phyloP scores from a whole-genome alignment of 1,284 basidiomycete species.

The Ustilago vetiveriae region DNA sequence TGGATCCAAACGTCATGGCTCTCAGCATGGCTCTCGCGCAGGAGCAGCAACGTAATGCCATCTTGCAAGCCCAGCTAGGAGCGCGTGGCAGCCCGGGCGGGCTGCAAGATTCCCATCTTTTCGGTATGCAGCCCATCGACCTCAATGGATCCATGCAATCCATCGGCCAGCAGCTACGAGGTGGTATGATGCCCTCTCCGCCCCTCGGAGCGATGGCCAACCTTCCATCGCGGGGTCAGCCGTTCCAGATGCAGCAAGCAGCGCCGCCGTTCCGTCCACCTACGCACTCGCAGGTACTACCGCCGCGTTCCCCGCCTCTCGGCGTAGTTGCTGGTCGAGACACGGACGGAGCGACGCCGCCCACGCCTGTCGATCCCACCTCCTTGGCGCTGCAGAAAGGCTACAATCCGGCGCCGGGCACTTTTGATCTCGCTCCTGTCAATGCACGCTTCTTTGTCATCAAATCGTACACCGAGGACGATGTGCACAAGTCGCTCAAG shows the following conservation, averaged over 20 bases:
- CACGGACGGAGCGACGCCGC: constrained; percentile 1
- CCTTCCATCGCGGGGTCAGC: constrained; percentile 14
- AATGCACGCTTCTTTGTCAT: constrained; percentile 64
- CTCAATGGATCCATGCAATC: constrained; percentile 25
- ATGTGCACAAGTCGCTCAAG: constrained; percentile 62
- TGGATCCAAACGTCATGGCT: constrained; percentile 43
- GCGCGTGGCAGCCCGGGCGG: constrained; percentile 12
- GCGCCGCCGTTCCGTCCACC: constrained; percentile 20
- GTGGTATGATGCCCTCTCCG: constrained; percentile 17
- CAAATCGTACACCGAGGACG: constrained; percentile 66
- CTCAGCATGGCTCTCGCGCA: constrained; percentile 55
- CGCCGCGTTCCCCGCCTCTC: constrained; percentile 11
- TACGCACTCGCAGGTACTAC: constrained; percentile 3
- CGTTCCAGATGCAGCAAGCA: constrained; percentile 22
- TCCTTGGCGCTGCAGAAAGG: constrained; percentile 37
- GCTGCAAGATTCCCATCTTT: constrained; percentile 31
- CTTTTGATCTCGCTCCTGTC: constrained; percentile 42
- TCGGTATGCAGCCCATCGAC: constrained; percentile 42
- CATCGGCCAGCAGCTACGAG: constrained; percentile 42
- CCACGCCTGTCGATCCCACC: constrained; percentile 20
- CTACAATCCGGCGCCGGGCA: constrained; percentile 47
- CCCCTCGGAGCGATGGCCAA: constrained; percentile 17
- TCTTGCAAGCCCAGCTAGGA: constrained; percentile 49
- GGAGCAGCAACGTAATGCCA: constrained; percentile 52
- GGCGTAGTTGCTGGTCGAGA: background rate